These are phyloP conservation scores for Auricularia auricula-judae DNA, from an alignment of 768 basidiomycete genomes.

Conservation along the genomic window DNA sequence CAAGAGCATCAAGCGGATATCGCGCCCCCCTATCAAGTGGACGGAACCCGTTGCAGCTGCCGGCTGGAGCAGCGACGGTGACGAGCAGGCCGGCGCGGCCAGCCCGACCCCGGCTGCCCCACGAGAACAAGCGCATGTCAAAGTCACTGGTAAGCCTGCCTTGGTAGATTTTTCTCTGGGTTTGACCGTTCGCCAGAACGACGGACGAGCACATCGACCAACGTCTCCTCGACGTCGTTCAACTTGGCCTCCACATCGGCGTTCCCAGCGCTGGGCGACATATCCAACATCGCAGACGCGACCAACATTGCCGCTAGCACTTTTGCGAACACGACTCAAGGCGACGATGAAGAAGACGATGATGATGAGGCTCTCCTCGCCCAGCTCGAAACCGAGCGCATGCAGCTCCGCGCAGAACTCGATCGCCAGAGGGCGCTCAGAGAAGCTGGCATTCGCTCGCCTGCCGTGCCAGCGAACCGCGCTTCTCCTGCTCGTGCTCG, in stretches of 20 bases:
- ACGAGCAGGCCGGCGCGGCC: neutral
- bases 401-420: neutral
- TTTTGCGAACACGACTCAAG: neutral
- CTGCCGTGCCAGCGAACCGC: neutral
- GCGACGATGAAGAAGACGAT: neutral
- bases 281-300: neutral
- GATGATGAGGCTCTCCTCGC: neutral
- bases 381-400: neutral
- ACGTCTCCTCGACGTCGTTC: neutral
- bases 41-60: neutral
- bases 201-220: neutral
- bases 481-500: neutral
- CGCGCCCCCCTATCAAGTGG: neutral
- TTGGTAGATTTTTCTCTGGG: too few relatives aligned
- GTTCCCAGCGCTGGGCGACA: neutral
- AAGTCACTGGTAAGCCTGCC: too few relatives aligned
- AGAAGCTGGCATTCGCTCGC: neutral
- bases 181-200: neutral
- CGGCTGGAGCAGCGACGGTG: neutral
- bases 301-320: neutral
- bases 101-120: neutral
- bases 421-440: neutral
- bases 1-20: too few relatives aligned
- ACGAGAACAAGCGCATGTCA: neutral
- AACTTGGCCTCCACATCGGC: neutral